phyloP scores from a whole-genome alignment of 495 filamentous ascomycete genomes.

The Daldinia caldariorum region DNA sequence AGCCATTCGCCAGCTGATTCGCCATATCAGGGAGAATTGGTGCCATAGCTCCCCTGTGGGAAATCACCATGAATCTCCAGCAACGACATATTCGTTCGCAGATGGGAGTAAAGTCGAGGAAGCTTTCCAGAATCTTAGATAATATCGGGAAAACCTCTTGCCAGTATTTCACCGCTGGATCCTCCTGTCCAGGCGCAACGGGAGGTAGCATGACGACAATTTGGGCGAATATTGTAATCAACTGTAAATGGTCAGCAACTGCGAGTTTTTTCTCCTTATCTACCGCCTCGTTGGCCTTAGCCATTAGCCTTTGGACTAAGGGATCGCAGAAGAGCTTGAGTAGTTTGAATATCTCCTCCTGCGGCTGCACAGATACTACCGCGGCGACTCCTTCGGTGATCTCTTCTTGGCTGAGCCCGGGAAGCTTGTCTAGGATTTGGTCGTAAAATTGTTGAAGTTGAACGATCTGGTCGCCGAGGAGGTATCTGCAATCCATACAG shows the following conservation, averaged over 20 bases:
- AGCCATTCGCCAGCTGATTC: slow-evolving; percentile 84
- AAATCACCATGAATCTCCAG: slow-evolving; percentile 96
- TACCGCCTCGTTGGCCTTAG: slow-evolving; percentile 82
- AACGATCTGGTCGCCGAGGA: slow-evolving; percentile 79
- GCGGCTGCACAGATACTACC: slow-evolving; percentile 86
- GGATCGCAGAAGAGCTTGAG: slow-evolving; percentile 96
- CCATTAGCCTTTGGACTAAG: slow-evolving; percentile 84
- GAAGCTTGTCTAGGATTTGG: slow-evolving; percentile 83
- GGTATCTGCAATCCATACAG: slow-evolving; percentile 88
- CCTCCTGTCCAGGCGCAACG: slow-evolving; percentile 73
- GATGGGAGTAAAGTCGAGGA: slow-evolving; percentile 83
- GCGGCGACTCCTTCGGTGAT: slow-evolving; percentile 93
- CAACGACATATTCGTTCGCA: slow-evolving; percentile 92
- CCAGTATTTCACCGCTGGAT: slow-evolving; percentile 96
- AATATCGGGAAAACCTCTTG: slow-evolving; percentile 90
- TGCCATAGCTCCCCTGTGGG: slow-evolving; percentile 87
- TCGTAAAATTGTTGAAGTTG: slow-evolving; percentile 94
- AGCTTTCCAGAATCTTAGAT: slow-evolving; percentile 83
- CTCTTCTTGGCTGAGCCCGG: slow-evolving; percentile 88
- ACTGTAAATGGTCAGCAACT: slow-evolving; percentile 88
- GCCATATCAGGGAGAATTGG: slow-evolving; percentile 87
- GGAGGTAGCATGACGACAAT: slow-evolving; percentile 75
- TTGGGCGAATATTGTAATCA: slow-evolving; percentile 90
- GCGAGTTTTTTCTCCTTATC: slow-evolving; percentile 81
- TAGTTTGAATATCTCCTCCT: slow-evolving; percentile 78